These are phyloP conservation scores for Perkinsus chesapeaki DNA, from an alignment of 169 alveolate species.

Conservation along the genomic window DNA sequence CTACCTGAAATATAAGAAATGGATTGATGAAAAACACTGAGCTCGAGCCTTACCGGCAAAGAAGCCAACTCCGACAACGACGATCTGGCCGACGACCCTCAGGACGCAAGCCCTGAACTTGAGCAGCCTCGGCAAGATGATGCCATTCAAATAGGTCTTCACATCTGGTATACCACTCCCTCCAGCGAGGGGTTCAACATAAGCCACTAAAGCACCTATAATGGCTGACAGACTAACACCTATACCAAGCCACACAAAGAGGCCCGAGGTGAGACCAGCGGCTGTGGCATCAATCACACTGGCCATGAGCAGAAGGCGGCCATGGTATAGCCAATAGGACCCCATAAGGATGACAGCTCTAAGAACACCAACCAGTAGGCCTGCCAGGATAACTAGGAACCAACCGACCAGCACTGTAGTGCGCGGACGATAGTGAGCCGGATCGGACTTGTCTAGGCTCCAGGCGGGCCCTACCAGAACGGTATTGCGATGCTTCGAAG, in stretches of 20 bases:
- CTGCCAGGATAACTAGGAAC: background rate
- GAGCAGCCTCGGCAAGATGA: background rate
- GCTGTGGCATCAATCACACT: background rate
- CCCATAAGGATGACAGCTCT: background rate
- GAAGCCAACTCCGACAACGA: conserved; percentile 3
- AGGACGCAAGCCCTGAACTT: background rate
- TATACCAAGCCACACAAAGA: background rate
- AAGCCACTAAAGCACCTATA: background rate
- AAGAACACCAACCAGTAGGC: background rate
- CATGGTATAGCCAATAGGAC: background rate
- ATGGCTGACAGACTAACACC: background rate
- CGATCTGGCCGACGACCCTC: background rate
- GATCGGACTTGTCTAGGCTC: background rate
- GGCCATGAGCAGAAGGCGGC: background rate
- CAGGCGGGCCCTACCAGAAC: background rate
- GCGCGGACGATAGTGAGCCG: background rate
- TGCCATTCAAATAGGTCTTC: conserved; percentile 1
- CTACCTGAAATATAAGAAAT: background rate
- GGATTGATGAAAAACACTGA: background rate
- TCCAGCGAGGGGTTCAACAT: background rate
- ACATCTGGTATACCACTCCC: conserved; percentile 7
- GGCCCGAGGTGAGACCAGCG: background rate
- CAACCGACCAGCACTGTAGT: background rate
- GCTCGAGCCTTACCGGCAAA: background rate
- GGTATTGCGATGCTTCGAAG: background rate